Percentiles rank a stretch among this genome's conserved stretches.
Evolutionary conservation across 176 grass and related monocot species (phyloP).

Genomic region (Oryza officinalis): DNA sequence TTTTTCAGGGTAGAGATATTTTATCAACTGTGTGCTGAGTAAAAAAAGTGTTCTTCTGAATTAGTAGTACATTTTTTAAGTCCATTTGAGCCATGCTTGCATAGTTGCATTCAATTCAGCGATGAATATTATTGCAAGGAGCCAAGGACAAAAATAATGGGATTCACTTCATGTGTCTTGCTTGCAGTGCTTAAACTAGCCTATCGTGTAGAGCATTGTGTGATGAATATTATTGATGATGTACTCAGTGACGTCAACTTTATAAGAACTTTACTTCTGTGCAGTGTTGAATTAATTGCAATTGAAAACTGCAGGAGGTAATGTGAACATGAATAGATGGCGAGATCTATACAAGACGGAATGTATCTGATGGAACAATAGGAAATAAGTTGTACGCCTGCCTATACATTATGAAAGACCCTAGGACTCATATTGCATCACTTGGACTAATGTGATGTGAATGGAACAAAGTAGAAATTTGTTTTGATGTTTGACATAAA

Average conservation of each 20-base stretch:
- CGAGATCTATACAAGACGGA: background rate
- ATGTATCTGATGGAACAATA: background rate
- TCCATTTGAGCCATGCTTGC: background rate
- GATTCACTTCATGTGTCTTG: conserved; percentile 5
- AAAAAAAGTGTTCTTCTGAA: background rate
- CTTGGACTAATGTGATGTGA: background rate
- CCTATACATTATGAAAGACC: background rate
- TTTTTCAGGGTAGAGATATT: background rate
- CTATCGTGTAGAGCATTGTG: background rate
- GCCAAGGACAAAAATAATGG: background rate
- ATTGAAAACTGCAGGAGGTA: background rate
- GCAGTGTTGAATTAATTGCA: background rate
- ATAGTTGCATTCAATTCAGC: background rate
- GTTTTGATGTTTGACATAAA: background rate
- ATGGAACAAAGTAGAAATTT: background rate
- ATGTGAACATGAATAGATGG: background rate
- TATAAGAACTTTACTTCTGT: background rate
- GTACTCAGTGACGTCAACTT: background rate
- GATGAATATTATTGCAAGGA: background rate
- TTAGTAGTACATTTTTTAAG: background rate
- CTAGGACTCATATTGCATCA: background rate
- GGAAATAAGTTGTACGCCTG: background rate
- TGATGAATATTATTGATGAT: background rate
- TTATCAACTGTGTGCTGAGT: background rate
- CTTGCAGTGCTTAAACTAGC: background rate